Evolutionary conservation across 345 rosid species (phyloP).

Genomic region (Reutealis trisperma): DNA sequence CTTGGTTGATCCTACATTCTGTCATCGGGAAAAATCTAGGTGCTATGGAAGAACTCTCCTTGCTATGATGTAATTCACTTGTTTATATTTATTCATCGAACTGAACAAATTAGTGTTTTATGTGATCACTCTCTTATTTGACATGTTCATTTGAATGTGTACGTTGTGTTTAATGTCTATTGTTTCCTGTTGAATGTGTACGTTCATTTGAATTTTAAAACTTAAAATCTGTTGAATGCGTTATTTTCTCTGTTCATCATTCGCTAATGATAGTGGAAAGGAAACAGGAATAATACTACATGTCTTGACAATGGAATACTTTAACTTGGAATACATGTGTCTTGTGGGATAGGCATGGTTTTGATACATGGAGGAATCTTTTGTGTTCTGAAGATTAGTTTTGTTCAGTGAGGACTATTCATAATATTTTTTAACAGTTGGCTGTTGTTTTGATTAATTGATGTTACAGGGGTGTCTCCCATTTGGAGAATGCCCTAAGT

Average conservation of each 20-base stretch:
- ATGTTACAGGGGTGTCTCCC: background rate
- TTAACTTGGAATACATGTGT: background rate
- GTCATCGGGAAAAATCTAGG: background rate
- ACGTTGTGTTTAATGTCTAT: too few species aligned
- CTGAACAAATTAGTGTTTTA: background rate
- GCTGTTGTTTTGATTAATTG: background rate
- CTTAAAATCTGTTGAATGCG: background rate
- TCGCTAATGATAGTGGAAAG: background rate
- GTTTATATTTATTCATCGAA: slow-evolving; percentile 1
- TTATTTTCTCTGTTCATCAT: background rate
- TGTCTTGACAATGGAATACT: background rate
- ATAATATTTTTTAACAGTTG: background rate
- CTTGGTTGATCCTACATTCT: background rate
- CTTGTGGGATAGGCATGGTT: background rate
- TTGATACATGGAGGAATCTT: background rate
- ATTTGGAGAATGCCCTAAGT: background rate
- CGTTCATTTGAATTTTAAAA: background rate
- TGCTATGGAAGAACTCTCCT: background rate
- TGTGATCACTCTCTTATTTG: background rate
- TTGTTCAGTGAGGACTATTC: background rate
- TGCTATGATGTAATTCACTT: background rate
- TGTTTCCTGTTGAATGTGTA: background rate
- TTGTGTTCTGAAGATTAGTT: background rate
- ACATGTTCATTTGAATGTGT: background rate
- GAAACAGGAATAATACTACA: background rate